Conservation (phyloP, 2,329 filamentous ascomycete species). For the Ceratocystis papillata region DNA sequence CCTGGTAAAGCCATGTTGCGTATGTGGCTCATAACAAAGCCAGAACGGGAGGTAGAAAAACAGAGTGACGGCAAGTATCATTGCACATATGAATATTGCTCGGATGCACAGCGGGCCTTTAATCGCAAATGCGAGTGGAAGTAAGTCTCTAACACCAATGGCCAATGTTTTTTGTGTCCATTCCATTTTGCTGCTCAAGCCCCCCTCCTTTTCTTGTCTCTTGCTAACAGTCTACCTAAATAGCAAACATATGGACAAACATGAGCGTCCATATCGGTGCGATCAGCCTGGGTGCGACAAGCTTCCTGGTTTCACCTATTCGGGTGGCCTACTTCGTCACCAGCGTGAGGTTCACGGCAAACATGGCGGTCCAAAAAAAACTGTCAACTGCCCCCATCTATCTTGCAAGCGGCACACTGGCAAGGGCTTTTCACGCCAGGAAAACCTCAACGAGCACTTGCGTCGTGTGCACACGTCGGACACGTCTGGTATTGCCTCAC, state of each 20-base stretch:
- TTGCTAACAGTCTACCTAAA: slow-evolving; percentile 27
- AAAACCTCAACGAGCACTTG: slow-evolving; percentile 89
- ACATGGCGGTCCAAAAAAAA: slow-evolving; percentile 78
- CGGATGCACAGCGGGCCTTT: slow-evolving; percentile 54
- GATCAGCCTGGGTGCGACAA: slow-evolving; percentile 75
- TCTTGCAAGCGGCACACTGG: slow-evolving; percentile 85
- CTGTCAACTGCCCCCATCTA: slow-evolving; percentile 70
- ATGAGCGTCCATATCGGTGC: slow-evolving; percentile 87
- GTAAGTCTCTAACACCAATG: slow-evolving; percentile 45
- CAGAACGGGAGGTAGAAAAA: slow-evolving; percentile 46
- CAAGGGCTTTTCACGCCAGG: slow-evolving; percentile 82
- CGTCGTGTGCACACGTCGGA: slow-evolving; percentile 78
- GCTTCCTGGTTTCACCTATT: slow-evolving; percentile 88
- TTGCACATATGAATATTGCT: slow-evolving; percentile 62
- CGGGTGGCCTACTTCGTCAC: slow-evolving; percentile 76
- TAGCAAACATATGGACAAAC: slow-evolving; percentile 98
- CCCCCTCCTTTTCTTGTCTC: not conserved
- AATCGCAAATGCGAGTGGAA: slow-evolving; percentile 86
- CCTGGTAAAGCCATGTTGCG: slow-evolving; percentile 29
- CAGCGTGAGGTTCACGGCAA: slow-evolving; percentile 89
- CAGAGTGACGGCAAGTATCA: slow-evolving; percentile 65
- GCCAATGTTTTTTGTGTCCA: not conserved
- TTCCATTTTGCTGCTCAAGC: not conserved
- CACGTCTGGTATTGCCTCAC: slow-evolving; percentile 37
- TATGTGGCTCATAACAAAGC: slow-evolving; percentile 47